Conservation (phyloP, 306 rosid species). For the Trifolium fragiferum region DNA sequence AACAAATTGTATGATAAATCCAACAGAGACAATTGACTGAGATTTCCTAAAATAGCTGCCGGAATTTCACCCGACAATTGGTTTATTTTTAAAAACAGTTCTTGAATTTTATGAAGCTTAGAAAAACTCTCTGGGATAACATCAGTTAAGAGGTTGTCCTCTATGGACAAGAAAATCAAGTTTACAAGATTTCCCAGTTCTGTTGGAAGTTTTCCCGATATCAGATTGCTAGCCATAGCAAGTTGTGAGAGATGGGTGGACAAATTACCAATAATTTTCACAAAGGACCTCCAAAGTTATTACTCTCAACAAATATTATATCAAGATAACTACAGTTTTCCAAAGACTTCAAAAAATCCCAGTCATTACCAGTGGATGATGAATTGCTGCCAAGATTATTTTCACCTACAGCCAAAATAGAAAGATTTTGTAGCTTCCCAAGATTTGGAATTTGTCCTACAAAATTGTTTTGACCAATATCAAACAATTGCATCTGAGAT, state of each 20-base stretch:
- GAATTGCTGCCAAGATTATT: neutral
- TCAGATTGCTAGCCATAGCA: neutral
- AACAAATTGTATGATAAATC: neutral
- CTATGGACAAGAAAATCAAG: neutral
- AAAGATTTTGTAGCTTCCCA: neutral
- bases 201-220: neutral
- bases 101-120: neutral
- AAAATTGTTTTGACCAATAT: neutral
- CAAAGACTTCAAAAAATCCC: neutral
- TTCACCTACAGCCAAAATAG: neutral
- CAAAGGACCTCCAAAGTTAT: neutral
- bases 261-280: neutral
- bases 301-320: neutral
- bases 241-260: neutral
- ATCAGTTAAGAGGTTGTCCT: neutral
- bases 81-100: neutral
- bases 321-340: neutral
- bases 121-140: neutral
- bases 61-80: neutral
- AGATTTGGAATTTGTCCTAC: neutral
- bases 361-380: neutral
- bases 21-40: neutral
- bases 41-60: neutral
- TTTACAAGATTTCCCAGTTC: neutral
- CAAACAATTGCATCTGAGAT: neutral